Percentiles rank a stretch among this genome's conserved stretches.
These are phyloP conservation scores for Globisporangium paddicum DNA, from an alignment of 352 stramenopile genomes.

Conservation along the genomic window DNA sequence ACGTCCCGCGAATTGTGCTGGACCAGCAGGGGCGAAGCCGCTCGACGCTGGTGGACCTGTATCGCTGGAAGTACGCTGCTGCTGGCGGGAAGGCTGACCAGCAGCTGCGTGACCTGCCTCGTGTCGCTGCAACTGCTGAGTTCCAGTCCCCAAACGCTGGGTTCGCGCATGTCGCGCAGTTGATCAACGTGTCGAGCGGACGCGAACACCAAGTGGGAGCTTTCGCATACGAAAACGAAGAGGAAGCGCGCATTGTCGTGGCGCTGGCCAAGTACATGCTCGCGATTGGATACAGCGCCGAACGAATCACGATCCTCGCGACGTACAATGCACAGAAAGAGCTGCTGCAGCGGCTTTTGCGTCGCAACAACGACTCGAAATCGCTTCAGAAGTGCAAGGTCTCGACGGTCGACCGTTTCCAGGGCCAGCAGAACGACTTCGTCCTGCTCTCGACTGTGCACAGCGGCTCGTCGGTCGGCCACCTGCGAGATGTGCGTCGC, in stretches of 20 bases:
- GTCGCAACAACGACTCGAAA: constrained; percentile 5
- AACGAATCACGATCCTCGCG: constrained; percentile 93
- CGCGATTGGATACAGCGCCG: constrained; percentile 87
- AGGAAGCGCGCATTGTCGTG: constrained; percentile 93
- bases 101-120: constrained; percentile 2
- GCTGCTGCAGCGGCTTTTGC: constrained; percentile 88
- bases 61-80: constrained; percentile 5
- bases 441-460: constrained; percentile 94
- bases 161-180: constrained; percentile 87
- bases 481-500: constrained; percentile 91
- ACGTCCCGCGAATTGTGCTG: constrained; percentile 89
- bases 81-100: neutral
- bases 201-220: constrained; percentile 69
- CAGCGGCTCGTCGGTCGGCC: constrained; percentile 79
- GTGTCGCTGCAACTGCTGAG: constrained; percentile 3
- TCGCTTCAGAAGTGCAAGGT: constrained; percentile 34
- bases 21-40: constrained; percentile 25
- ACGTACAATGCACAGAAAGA: constrained; percentile 95
- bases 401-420: constrained; percentile 94
- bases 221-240: constrained; percentile 94
- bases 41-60: constrained; percentile 5
- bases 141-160: constrained; percentile 82
- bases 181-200: constrained; percentile 77
- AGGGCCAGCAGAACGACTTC: constrained; percentile 95
- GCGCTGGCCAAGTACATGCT: constrained; percentile 92